Percentiles rank a stretch among this genome's conserved stretches.
Evolutionary conservation across 1,284 basidiomycete species (phyloP).

Genomic region (Pascua guehoae): DNA sequence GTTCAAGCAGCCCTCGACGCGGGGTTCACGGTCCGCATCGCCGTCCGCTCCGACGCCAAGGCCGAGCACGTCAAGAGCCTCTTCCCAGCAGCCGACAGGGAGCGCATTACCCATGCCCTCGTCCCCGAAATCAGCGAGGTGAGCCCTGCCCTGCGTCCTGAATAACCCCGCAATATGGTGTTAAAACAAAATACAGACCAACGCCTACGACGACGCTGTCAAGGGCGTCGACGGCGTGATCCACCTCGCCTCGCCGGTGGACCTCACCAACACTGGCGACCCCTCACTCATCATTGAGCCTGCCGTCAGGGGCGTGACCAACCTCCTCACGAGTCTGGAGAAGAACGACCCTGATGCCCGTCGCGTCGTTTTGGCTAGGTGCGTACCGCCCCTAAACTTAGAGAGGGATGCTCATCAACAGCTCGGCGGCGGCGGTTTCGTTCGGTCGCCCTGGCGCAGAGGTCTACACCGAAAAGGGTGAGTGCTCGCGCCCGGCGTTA

Average conservation of each 20-base stretch:
- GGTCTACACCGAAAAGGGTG: too few species aligned
- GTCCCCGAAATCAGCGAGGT: constrained; percentile 59
- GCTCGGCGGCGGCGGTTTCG: too few species aligned
- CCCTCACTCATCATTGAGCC: constrained; percentile 1
- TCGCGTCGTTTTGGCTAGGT: constrained; percentile 4
- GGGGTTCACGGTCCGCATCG: constrained; percentile 54
- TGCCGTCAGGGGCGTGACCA: constrained; percentile 1
- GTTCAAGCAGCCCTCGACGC: constrained; percentile 27
- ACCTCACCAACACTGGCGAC: constrained; percentile 3
- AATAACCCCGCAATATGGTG: not conserved
- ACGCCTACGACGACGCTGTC: constrained; percentile 65
- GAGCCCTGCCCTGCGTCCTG: constrained; percentile 6
- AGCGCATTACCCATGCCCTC: constrained; percentile 51
- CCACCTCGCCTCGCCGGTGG: constrained; percentile 23
- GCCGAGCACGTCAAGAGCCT: constrained; percentile 53
- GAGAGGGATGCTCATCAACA: too few species aligned
- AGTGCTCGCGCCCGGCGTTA: too few species aligned
- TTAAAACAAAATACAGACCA: constrained; percentile 51
- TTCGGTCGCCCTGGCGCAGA: too few species aligned
- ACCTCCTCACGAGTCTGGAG: not conserved
- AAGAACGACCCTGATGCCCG: not conserved
- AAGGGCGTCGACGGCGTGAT: constrained; percentile 62
- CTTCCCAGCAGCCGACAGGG: not conserved
- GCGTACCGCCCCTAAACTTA: not conserved
- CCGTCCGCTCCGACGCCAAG: constrained; percentile 57